Percentiles rank a stretch among this genome's conserved stretches.
phyloP scores from a whole-genome alignment of 805 yeast species.

The Kazachstania africana region DNA sequence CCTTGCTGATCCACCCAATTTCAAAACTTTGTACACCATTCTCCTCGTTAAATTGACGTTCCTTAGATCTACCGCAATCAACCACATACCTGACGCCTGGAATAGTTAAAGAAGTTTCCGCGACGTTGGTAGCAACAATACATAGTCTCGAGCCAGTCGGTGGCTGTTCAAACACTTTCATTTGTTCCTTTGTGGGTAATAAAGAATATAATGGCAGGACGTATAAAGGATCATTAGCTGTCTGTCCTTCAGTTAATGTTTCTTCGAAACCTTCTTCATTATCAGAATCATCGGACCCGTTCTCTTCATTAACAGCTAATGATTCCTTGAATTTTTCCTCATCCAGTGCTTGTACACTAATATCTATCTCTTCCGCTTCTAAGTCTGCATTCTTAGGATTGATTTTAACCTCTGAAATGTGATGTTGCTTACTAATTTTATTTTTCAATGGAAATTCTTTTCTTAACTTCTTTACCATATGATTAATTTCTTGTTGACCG shows the following conservation, averaged over 20 bases:
- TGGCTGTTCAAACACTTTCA: conserved; percentile 79
- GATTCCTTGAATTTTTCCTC: conserved; percentile 25
- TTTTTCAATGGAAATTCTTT: conserved; percentile 49
- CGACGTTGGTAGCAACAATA: conserved; percentile 93
- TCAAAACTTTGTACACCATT: conserved; percentile 91
- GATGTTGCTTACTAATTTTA: conserved; percentile 19
- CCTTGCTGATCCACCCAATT: conserved; percentile 86
- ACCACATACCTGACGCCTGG: conserved; percentile 92
- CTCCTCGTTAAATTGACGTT: conserved; percentile 66
- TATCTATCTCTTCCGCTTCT: conserved; percentile 85
- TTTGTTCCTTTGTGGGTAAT: conserved; percentile 87
- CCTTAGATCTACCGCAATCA: conserved; percentile 91
- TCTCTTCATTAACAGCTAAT: conserved; percentile 26
- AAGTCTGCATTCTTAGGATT: conserved; percentile 50
- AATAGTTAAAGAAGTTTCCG: conserved; percentile 93
- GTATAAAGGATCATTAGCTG: conserved; percentile 66
- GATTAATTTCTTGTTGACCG: conserved; percentile 84
- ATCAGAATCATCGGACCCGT: conserved; percentile 29
- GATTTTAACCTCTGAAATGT: conserved; percentile 35
- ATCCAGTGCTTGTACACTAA: conserved; percentile 37
- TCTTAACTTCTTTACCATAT: conserved; percentile 58
- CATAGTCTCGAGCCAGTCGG: conserved; percentile 81
- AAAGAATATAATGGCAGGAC: conserved; percentile 89
- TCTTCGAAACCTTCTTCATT: conserved; percentile 54
- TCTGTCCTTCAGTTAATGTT: conserved; percentile 54